Evolutionary conservation across 768 basidiomycete species (phyloP), one percentile per base, ranked within the genome.

Genomic region (Suillus subluteus): DNA sequence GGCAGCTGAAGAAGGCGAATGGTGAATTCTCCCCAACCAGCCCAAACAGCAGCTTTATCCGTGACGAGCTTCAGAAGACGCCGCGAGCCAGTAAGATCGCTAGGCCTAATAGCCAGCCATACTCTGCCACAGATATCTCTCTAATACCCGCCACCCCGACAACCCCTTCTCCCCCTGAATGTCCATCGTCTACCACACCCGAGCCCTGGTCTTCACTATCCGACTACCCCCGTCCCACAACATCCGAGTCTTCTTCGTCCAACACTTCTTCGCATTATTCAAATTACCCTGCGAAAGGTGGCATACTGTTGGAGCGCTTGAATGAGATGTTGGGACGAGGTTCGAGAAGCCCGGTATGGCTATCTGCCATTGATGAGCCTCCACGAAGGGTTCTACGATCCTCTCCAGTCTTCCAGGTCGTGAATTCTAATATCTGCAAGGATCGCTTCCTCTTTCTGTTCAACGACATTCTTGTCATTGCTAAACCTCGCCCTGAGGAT

Each of bases 401-500:
- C 2, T 91, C 92, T 3, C 91, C 95, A 2, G 92, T 97, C 8
- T 82, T 97, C 6, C 98, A 99, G 79, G 95, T 99, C 16, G 95
- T 95, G 70, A 95, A 98, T 78, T 84, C 89, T 50, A 91, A 97
- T 77, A 96, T 93, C 0, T 92, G 96, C 76, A 98, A 99, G 78
- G 96, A 98, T 73, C 90, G 98, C 13, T 94, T 95, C 80, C 86
- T 99, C 12, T 96, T 99, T 82, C 85, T 99, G n/a, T 99, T 99
- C 85, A 95, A 83, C 76, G 98, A 99, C 76, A 86, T 99, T 63
- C 87, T 99, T 64, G 86, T 99, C 76, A 87, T 99, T 70, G 91
- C 96, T 48, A 99, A 99, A 77, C 96, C 96, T 15, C 83, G 96
- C 66, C 81, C 88, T 63, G 85, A 87, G 44, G 89, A 91, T 54